Percentiles rank a stretch among this genome's conserved stretches.
Evolutionary conservation across 2,329 filamentous ascomycete species (phyloP).

Genomic region (Cercospora zeina): DNA sequence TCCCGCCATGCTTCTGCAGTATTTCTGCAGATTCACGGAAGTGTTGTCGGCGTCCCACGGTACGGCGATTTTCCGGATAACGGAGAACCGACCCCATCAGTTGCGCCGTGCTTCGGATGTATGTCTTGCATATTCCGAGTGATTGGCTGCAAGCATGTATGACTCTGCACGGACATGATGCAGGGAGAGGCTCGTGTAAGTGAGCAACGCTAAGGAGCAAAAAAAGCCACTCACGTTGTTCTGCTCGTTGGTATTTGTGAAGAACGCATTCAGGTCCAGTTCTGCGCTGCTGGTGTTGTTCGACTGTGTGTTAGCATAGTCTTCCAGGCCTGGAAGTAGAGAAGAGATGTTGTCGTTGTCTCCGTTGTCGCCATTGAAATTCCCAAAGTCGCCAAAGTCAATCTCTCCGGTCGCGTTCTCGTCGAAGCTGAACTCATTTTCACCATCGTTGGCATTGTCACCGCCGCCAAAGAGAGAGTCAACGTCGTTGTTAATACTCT

Average conservation of each 20-base stretch:
- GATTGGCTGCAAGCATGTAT: background rate
- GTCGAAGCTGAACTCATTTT: slow-evolving; percentile 29
- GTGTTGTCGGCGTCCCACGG: background rate
- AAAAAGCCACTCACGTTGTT: slow-evolving; percentile 14
- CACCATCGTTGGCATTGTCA: slow-evolving; percentile 24
- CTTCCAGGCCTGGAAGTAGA: slow-evolving; percentile 46
- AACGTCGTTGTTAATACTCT: slow-evolving; percentile 34
- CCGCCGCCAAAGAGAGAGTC: slow-evolving; percentile 42
- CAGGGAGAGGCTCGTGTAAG: background rate
- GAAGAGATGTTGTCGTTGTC: slow-evolving; percentile 41
- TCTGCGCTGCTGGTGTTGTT: slow-evolving; percentile 26
- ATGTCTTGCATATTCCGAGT: background rate
- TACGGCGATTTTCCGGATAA: background rate
- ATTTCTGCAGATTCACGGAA: background rate
- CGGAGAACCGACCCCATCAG: background rate
- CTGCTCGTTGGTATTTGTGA: slow-evolving; percentile 26
- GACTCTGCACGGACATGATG: background rate
- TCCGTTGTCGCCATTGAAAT: slow-evolving; percentile 29
- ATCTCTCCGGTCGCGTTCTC: slow-evolving; percentile 32
- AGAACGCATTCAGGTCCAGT: slow-evolving; percentile 35
- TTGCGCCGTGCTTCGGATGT: background rate
- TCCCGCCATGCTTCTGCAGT: background rate
- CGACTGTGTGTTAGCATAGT: slow-evolving; percentile 42
- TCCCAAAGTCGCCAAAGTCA: slow-evolving; percentile 40
- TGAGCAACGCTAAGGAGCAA: background rate